A percentile compares a stretch with the other conserved stretches of the same genome.
phyloP scores from a whole-genome alignment of 805 yeast genomes.

The Starmerella etchellsii region DNA sequence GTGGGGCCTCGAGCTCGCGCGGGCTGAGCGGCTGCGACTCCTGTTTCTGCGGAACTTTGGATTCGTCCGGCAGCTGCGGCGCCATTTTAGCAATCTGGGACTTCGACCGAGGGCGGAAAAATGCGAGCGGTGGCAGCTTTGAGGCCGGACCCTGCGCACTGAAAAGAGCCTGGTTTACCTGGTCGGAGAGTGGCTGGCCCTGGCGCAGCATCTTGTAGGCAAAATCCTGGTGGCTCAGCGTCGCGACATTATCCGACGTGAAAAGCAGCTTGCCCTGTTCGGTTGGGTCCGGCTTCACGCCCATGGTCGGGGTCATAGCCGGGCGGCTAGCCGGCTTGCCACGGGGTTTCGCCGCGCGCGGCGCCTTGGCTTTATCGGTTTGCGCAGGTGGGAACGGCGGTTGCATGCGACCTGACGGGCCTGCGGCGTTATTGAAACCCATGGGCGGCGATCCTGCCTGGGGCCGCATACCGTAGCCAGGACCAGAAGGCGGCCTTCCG shows the following conservation, averaged over 20 bases:
- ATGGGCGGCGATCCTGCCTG: too few species aligned
- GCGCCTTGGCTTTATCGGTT: background rate
- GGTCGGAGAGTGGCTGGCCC: conserved; percentile 12
- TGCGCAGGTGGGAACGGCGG: background rate
- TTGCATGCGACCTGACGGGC: too few species aligned
- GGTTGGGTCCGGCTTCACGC: too few species aligned
- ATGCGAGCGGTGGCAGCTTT: conserved; percentile 9
- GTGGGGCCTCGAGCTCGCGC: background rate
- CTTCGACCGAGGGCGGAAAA: background rate
- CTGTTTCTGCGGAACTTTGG: background rate
- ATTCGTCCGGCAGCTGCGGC: background rate
- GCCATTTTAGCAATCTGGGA: background rate
- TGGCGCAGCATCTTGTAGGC: conserved; percentile 13
- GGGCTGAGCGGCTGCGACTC: background rate
- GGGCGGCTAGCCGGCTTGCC: too few species aligned
- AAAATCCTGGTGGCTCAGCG: conserved; percentile 10
- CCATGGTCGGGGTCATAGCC: too few species aligned
- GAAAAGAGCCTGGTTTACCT: conserved; percentile 9
- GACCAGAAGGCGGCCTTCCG: too few species aligned
- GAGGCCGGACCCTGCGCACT: conserved; percentile 6
- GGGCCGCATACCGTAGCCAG: too few species aligned
- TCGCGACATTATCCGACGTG: conserved; percentile 11
- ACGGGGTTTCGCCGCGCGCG: background rate
- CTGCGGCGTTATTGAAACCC: too few species aligned
- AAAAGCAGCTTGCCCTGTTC: conserved; percentile 2